Evolutionary conservation across 2,329 filamentous ascomycete genomes (phyloP), one percentile per base, ranked within the genome.

Genomic region (Aureobasidium sp.): DNA sequence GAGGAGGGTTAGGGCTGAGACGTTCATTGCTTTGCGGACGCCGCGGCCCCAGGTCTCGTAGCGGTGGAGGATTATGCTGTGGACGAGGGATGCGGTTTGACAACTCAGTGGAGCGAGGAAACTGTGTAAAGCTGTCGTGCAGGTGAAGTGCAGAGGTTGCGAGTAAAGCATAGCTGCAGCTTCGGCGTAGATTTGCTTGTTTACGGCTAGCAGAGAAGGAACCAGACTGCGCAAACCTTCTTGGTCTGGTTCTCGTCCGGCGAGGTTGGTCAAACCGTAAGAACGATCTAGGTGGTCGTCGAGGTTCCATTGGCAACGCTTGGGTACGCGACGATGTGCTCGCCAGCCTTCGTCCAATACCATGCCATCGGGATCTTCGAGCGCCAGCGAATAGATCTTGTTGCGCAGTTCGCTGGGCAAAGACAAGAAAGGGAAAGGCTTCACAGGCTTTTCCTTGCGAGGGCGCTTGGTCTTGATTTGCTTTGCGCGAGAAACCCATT

Each of bases 371-470:
- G 53, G 53, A 16, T 57, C 53, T 11, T 44, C 5, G 11, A 57
- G n/a, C 4, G 54, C 59, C 5, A 63, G 44, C 15, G 30, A 16
- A 34, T 63, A 64, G 10, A 65, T 65, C 15, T 64, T 37, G 37
- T 65, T 64, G 15, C 64, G 63, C 16, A 65, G 25, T 25, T 65
- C 64, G 4, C 49, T 39, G 10, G 64, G 58, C 1, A 65, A 58
- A 6, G 57, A 60, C 15, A 60, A 25, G 32, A 60, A 52, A 10
- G 37, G 57, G 16, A 60, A 60, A 29, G 41, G 29, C 30, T 45
- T 57, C 10, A 45, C 53, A 9, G 39, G 30, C 29, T 57, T 45
- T 45, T 34, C 39, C 11, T 57, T 45, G 41, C 53, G 39, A 10
- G 29, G 3, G 5, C 29, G 41, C 7, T 54, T 54, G 7, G 36